phyloP scores from a whole-genome alignment of 2,329 filamentous ascomycete genomes.

The Pseudocercospora eumusae region DNA sequence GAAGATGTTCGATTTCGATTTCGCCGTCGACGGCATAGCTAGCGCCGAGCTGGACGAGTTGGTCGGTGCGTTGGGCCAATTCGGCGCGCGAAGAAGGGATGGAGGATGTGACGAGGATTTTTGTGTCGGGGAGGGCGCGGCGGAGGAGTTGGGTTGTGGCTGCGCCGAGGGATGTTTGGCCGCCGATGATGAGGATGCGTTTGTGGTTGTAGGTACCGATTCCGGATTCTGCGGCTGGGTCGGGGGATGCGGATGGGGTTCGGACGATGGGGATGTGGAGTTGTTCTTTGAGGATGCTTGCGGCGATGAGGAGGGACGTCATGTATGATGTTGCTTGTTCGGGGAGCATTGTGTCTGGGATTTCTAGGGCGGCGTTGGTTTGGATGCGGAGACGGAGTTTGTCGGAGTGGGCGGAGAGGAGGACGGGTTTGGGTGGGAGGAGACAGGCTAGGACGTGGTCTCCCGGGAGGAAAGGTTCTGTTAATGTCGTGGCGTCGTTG shows the following conservation, averaged over 20 bases:
- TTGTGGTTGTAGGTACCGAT: slow-evolving; percentile 19
- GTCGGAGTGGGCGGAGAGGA: slow-evolving; percentile 16
- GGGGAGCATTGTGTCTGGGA: slow-evolving; percentile 17
- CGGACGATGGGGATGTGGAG: slow-evolving; percentile 17
- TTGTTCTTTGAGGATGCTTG: slow-evolving; percentile 19
- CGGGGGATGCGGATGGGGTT: slow-evolving; percentile 15
- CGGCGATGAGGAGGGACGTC: slow-evolving; percentile 15
- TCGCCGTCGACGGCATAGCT: slow-evolving; percentile 9
- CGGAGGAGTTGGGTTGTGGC: slow-evolving; percentile 16
- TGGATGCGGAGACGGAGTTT: slow-evolving; percentile 15
- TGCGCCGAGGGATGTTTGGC: slow-evolving; percentile 14
- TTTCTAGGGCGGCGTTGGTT: slow-evolving; percentile 17
- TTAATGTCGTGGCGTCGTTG: slow-evolving; percentile 19
- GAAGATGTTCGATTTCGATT: background rate
- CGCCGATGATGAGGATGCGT: slow-evolving; percentile 16
- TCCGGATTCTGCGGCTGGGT: slow-evolving; percentile 14
- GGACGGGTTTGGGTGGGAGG: slow-evolving; percentile 13
- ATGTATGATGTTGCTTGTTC: slow-evolving; percentile 16
- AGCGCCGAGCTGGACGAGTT: slow-evolving; percentile 14
- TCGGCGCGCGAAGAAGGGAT: background rate
- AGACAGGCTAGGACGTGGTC: slow-evolving; percentile 17
- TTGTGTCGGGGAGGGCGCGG: slow-evolving; percentile 15
- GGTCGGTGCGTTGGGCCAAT: background rate
- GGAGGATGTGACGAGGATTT: slow-evolving; percentile 4
- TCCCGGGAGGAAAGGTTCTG: slow-evolving; percentile 18